Conservation (phyloP, 2,329 filamentous ascomycete species). For the Aspergillus sp. region DNA sequence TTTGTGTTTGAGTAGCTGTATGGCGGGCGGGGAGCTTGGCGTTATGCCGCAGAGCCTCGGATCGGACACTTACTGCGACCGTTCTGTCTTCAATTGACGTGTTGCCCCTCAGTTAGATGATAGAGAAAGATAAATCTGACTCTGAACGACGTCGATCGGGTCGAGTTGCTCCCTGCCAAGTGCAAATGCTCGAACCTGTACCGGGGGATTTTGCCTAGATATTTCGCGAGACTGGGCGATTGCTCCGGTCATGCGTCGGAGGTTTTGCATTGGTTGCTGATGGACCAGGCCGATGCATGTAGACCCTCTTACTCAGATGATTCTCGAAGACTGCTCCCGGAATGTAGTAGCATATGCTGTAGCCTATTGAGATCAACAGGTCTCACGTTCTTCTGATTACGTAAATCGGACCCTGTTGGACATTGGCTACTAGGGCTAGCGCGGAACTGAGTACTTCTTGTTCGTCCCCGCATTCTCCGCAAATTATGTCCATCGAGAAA, state of each 20-base stretch:
- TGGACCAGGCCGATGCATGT: constrained; percentile 57
- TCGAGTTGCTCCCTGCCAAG: neutral
- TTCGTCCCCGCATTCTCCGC: too few species aligned
- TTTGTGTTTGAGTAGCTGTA: too few species aligned
- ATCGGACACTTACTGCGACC: too few species aligned
- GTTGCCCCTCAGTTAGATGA: neutral
- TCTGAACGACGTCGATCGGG: neutral
- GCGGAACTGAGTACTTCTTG: too few species aligned
- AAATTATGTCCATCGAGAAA: too few species aligned
- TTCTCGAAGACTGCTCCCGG: constrained; percentile 18
- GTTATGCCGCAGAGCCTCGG: too few species aligned
- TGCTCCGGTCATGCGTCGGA: constrained; percentile 51
- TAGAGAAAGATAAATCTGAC: neutral
- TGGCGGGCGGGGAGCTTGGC: too few species aligned
- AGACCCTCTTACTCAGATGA: constrained; percentile 39
- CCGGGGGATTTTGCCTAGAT: too few species aligned
- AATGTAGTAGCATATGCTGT: neutral
- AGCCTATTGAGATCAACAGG: neutral
- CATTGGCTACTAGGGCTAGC: too few species aligned
- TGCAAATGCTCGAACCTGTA: too few species aligned
- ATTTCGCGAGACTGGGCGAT: constrained; percentile 49
- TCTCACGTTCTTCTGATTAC: neutral
- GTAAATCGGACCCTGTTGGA: too few species aligned
- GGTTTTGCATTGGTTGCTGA: constrained; percentile 46
- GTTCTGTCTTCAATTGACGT: too few species aligned